Base-by-base conservation (phyloP, 169 alveolate species). In the Cryptosporidium muris region DNA sequence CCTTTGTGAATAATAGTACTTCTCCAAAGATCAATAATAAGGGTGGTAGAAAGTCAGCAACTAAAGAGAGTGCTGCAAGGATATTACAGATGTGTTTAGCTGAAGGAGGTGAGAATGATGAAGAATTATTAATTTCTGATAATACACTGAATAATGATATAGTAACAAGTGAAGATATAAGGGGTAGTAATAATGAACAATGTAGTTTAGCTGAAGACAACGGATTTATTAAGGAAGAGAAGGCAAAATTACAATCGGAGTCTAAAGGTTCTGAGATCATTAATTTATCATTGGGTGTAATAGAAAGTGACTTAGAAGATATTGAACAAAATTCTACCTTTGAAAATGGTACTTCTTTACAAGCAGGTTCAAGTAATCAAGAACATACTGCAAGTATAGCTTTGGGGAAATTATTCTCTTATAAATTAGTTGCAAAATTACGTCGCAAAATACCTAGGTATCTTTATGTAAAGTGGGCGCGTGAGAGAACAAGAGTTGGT, bases 401-500 rank as follows among this genome's bases (percentile, higher is more conserved):
- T 25, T 25, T 25, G 25, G 25, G 25, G 25, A 25, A 25, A 25
- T 25, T 25, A 25, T 25, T 25, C 25, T 25, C 25, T 25, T 25
- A 25, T 25, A 25, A 25, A 25, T 25, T 25, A 25, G 25, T 25
- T 25, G 25, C 25, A 25, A 25, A 25, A 25, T 25, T 25, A 25
- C 25, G 25, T 25, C 25, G 25, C 25, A 25, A 64, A n/a, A 3
- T 45, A 45, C 51, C 53, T 64, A 14, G 40, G 60, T 3, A 43
- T 64, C 36, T 64, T 12, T 63, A 64, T 64, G 80, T 42, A 34
- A n/a, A 45, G 16, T 81, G 90, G 89, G 51, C 89, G 4, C 36
- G 66, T 3, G 89, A 81, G 12, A 64, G 60, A 42, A 85, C 90
- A 3, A 52, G 48, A 25, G 25, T 81, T 36, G 81, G 91, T 34